A percentile compares a stretch with the other conserved stretches of the same genome.
These are phyloP conservation scores for Daldinia childiae DNA, from an alignment of 495 filamentous ascomycete species.

Conservation along the genomic window DNA sequence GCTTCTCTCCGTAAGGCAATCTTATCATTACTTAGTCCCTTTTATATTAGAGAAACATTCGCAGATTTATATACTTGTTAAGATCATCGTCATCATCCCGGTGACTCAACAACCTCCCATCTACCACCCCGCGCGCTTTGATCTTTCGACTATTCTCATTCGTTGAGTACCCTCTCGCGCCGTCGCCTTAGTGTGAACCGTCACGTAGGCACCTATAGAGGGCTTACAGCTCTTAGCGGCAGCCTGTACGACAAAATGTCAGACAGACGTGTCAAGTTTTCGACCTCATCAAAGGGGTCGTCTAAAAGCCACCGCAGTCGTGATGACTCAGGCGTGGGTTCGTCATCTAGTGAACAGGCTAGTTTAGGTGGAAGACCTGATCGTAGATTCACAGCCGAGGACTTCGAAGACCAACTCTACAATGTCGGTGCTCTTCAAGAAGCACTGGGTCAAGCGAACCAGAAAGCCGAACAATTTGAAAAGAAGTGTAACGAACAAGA, in stretches of 20 bases:
- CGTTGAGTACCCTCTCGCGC: neutral
- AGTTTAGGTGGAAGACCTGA: slow-evolving; percentile 46
- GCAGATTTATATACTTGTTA: slow-evolving; percentile 24
- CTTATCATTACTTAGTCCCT: neutral
- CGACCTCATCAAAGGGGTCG: slow-evolving; percentile 23
- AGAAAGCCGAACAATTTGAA: slow-evolving; percentile 40
- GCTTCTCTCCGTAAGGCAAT: slow-evolving; percentile 11
- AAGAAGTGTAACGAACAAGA: slow-evolving; percentile 39
- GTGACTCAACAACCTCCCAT: slow-evolving; percentile 12
- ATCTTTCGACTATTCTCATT: slow-evolving; percentile 12
- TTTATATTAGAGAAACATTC: slow-evolving; percentile 9
- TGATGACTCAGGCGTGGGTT: slow-evolving; percentile 48
- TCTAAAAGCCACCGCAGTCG: slow-evolving; percentile 28
- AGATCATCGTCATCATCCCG: neutral
- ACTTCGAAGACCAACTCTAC: slow-evolving; percentile 45
- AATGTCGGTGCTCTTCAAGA: slow-evolving; percentile 45
- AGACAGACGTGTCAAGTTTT: slow-evolving; percentile 41
- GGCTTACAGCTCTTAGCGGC: slow-evolving; percentile 14
- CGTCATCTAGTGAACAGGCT: slow-evolving; percentile 47
- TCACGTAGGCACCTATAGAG: slow-evolving; percentile 12
- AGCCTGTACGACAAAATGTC: slow-evolving; percentile 28
- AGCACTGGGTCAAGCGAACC: slow-evolving; percentile 43
- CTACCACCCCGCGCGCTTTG: slow-evolving; percentile 4
- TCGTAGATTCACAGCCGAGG: slow-evolving; percentile 46
- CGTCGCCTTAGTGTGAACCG: slow-evolving; percentile 11